These are phyloP conservation scores for Pseudogymnoascus sp. DNA, from an alignment of 2,329 filamentous ascomycete species.

Conservation along the genomic window DNA sequence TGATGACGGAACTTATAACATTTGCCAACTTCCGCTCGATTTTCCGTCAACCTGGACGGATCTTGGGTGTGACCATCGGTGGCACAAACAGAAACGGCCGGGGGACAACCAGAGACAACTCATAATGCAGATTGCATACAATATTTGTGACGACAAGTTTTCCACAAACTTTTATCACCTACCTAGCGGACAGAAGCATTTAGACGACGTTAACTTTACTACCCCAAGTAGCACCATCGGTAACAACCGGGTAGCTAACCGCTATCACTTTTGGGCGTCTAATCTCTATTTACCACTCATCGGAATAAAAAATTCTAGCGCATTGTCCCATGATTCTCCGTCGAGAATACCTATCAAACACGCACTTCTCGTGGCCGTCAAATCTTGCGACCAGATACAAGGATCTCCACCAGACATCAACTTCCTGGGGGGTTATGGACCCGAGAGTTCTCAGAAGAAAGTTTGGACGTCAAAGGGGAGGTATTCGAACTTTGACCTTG, in stretches of 20 bases:
- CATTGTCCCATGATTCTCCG: neutral
- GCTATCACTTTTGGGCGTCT: conserved; percentile 4
- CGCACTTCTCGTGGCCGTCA: neutral
- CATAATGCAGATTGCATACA: neutral
- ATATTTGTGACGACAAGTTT: conserved; percentile 4
- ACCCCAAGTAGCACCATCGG: neutral
- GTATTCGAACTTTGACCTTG: conserved; percentile 7
- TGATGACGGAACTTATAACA: neutral
- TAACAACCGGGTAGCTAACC: neutral
- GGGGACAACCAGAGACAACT: neutral
- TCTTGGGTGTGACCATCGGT: conserved; percentile 8
- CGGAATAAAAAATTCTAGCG: neutral
- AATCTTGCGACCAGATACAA: conserved; percentile 8
- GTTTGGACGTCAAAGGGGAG: neutral
- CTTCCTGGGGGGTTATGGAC: neutral
- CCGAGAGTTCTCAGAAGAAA: neutral
- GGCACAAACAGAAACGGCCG: neutral
- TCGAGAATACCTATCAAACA: neutral
- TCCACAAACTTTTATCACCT: conserved; percentile 5
- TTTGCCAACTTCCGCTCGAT: neutral
- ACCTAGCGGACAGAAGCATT: conserved; percentile 6
- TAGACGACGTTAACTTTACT: conserved; percentile 2
- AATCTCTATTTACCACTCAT: conserved; percentile 3
- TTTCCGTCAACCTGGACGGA: neutral
- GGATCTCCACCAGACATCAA: neutral